Base-by-base conservation (phyloP, 805 yeast species). In the Pichia occidentalis region DNA sequence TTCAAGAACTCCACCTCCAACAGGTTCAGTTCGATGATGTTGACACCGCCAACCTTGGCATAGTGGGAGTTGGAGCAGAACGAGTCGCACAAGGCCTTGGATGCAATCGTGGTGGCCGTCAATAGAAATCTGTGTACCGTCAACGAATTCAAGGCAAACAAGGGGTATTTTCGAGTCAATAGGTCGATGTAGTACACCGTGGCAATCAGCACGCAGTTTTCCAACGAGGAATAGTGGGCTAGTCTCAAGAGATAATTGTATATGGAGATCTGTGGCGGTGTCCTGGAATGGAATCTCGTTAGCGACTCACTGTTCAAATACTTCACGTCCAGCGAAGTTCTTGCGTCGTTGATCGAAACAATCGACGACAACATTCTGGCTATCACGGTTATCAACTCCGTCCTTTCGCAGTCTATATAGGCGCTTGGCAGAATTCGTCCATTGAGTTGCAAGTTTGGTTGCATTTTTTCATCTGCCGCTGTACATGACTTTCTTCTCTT, bases 31-130 rank as follows among this genome's bases (percentile, higher is more conserved):
- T 87, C 97, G 42, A 77, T 71, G 33, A 81, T 64, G 29, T 85
- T 85, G 4, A 87, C 82, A 43, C 98, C 97, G 3, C 98, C 98
- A 14, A 92, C 97, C 56, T 83, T 84, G 10, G 97, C 95, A 53
- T 92, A 90, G 59, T 92, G 96, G 31, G 80, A 73, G 59, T 88
- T 90, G 12, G 96, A 86, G 61, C 92, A 88, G 60, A 92, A 90
- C 19, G 88, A 81, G 61, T 90, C 98, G 59, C 95, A 87, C 47
- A 87, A 68, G 1, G 95, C 90, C 57, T 90, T 90, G 46, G 90
- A 80, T 0, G 92, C 95, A 2, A 90, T 76, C 43, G 94, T 84
- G 0, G 95, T 87, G 1, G 95, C 92, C 0, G 95, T 88, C 28
- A 90, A 67, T 37, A 90, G 61, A 52, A 87, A 92, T 41, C 98